A percentile compares a stretch with the other conserved stretches of the same genome.
Conservation (phyloP, 106 monocot species). For the Dioscorea zingiberensis region DNA sequence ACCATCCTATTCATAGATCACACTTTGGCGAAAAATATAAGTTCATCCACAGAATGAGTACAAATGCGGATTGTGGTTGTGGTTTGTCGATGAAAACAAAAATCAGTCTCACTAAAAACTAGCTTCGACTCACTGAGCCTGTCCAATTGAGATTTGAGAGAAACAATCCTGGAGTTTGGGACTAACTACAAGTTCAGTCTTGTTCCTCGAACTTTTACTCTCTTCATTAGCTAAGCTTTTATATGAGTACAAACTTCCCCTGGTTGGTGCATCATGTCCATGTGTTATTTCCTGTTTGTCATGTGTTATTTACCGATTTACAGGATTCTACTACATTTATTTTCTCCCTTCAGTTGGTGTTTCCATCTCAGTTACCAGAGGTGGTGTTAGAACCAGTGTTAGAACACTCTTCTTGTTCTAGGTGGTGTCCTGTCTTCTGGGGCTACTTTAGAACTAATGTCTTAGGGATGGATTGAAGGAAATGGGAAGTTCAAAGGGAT, state of each 20-base stretch:
- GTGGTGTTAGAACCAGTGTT: conserved; percentile 29
- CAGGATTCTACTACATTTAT: not conserved
- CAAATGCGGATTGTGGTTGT: no score
- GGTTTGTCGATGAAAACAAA: no score
- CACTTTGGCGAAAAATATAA: no score
- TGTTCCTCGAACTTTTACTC: conserved; percentile 5
- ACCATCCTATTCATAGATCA: no score
- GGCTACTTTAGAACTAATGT: not conserved
- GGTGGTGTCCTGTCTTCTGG: no score
- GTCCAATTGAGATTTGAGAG: no score
- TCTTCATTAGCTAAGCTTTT: conserved; percentile 22
- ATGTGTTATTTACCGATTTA: not conserved
- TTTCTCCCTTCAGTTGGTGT: conserved; percentile 1
- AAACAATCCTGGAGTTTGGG: no score
- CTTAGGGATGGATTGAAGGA: conserved; percentile 16
- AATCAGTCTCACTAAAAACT: no score
- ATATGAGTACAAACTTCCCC: conserved; percentile 57
- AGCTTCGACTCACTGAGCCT: no score
- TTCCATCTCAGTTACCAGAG: conserved; percentile 5
- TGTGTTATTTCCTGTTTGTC: not conserved
- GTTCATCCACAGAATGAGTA: no score
- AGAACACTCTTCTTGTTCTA: conserved; percentile 25
- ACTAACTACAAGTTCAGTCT: conserved; percentile 29
- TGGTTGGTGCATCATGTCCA: not conserved
- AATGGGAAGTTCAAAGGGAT: conserved; percentile 20